These are phyloP conservation scores for Saturnispora galanensis DNA, from an alignment of 805 yeast genomes.

Conservation along the genomic window DNA sequence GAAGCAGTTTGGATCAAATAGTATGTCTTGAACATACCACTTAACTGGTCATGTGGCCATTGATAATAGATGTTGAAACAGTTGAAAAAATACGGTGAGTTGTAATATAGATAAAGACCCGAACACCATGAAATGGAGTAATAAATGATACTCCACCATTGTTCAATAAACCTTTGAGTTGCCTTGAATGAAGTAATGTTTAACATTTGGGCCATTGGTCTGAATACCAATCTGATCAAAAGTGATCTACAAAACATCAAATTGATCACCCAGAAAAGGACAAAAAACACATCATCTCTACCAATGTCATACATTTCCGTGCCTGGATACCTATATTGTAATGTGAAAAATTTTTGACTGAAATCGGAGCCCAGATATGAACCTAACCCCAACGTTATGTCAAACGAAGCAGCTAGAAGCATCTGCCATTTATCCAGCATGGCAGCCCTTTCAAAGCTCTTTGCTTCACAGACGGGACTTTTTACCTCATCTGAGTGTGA, in stretches of 20 bases:
- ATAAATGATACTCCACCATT: slow-evolving; percentile 66
- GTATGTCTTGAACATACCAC: slow-evolving; percentile 48
- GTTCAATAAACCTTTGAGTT: slow-evolving; percentile 70
- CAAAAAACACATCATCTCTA: slow-evolving; percentile 42
- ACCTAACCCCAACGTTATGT: slow-evolving; percentile 12
- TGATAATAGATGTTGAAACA: slow-evolving; percentile 48
- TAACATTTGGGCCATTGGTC: slow-evolving; percentile 42
- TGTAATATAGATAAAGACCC: slow-evolving; percentile 49
- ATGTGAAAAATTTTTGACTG: slow-evolving; percentile 28
- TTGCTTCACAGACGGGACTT: not conserved
- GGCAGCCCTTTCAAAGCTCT: slow-evolving; percentile 10
- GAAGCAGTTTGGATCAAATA: slow-evolving; percentile 64
- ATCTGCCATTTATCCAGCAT: slow-evolving; percentile 17
- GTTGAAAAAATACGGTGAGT: slow-evolving; percentile 51
- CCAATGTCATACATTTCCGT: slow-evolving; percentile 43
- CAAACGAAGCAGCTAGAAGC: slow-evolving; percentile 13
- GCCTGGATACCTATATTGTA: slow-evolving; percentile 31
- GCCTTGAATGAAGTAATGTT: slow-evolving; percentile 43
- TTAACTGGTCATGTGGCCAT: slow-evolving; percentile 68
- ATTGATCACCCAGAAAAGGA: slow-evolving; percentile 43
- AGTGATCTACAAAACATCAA: slow-evolving; percentile 50
- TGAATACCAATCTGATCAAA: slow-evolving; percentile 47
- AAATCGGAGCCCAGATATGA: slow-evolving; percentile 18
- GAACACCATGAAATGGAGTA: slow-evolving; percentile 43
- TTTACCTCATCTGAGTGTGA: not conserved